phyloP scores from a whole-genome alignment of 805 yeast genomes.

The Naumovozyma dairenensis region DNA sequence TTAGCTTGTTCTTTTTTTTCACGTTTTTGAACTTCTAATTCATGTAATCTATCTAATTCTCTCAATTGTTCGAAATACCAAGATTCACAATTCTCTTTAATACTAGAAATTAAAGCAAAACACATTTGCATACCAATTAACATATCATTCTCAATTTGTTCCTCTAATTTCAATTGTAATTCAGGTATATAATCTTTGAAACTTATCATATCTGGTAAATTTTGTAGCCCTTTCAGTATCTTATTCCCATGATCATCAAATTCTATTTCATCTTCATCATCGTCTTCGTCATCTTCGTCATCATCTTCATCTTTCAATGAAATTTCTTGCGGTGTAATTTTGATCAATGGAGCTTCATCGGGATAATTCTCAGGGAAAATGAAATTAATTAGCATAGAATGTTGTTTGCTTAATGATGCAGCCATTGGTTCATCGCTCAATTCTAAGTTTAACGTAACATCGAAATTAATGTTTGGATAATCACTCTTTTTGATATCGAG shows the following conservation, averaged over 20 bases:
- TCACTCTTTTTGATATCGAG: conserved; percentile 35
- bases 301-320: conserved; percentile 24
- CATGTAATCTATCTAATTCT: conserved; percentile 45
- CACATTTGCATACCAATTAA: conserved; percentile 88
- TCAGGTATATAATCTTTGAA: conserved; percentile 39
- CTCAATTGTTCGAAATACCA: conserved; percentile 51
- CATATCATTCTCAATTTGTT: conserved; percentile 42
- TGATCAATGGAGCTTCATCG: conserved; percentile 58
- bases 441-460: conserved; percentile 51
- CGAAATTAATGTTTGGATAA: conserved; percentile 34
- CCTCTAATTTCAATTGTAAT: conserved; percentile 29
- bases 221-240: conserved; percentile 37
- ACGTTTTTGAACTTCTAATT: conserved; percentile 46
- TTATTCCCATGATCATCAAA: conserved; percentile 41
- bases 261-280: conserved; percentile 27
- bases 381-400: conserved; percentile 49
- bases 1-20: conserved; percentile 84
- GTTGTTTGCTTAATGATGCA: conserved; percentile 40
- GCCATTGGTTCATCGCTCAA: conserved; percentile 28
- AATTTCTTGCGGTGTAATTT: conserved; percentile 30
- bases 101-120: conserved; percentile 63
- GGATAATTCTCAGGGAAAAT: conserved; percentile 75
- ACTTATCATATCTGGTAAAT: conserved; percentile 48
- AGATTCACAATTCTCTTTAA: conserved; percentile 75
- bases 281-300: conserved; percentile 29